Evolutionary conservation across 2,329 filamentous ascomycete genomes (phyloP).

Genomic region (Epichloe coenophiala): DNA sequence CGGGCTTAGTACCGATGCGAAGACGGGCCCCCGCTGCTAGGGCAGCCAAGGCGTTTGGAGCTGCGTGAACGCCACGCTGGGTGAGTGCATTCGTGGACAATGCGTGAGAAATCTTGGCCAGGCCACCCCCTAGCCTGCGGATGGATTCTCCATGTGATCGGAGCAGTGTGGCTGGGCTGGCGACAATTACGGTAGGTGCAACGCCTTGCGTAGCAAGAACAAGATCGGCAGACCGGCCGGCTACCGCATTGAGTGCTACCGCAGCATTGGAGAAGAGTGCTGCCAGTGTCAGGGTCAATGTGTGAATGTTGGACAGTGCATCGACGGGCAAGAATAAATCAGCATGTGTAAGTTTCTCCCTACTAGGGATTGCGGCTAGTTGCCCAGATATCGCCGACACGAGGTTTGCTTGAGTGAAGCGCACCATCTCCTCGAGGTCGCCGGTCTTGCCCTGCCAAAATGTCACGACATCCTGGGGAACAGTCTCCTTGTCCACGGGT

Average conservation of each 20-base stretch:
- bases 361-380: conserved; percentile 59
- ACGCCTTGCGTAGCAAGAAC: conserved; percentile 58
- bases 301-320: conserved; percentile 64
- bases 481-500: conserved; percentile 36
- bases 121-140: conserved; percentile 42
- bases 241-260: conserved; percentile 78
- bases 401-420: conserved; percentile 74
- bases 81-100: conserved; percentile 56
- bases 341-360: conserved; percentile 56
- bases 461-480: conserved; percentile 40
- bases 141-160: conserved; percentile 51
- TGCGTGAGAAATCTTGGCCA: conserved; percentile 57
- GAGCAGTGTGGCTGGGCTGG: conserved; percentile 59
- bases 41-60: conserved; percentile 34
- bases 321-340: conserved; percentile 82
- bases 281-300: conserved; percentile 65
- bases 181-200: conserved; percentile 70
- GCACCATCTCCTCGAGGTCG: conserved; percentile 54
- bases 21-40: conserved; percentile 43
- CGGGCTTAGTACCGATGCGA: conserved; percentile 45
- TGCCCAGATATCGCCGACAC: conserved; percentile 74
- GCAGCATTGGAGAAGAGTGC: conserved; percentile 78
- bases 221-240: conserved; percentile 59
- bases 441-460: conserved; percentile 49
- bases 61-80: conserved; percentile 57